These are phyloP conservation scores for Erysiphe pulchra DNA, from an alignment of 2,329 filamentous ascomycete species.

Conservation along the genomic window DNA sequence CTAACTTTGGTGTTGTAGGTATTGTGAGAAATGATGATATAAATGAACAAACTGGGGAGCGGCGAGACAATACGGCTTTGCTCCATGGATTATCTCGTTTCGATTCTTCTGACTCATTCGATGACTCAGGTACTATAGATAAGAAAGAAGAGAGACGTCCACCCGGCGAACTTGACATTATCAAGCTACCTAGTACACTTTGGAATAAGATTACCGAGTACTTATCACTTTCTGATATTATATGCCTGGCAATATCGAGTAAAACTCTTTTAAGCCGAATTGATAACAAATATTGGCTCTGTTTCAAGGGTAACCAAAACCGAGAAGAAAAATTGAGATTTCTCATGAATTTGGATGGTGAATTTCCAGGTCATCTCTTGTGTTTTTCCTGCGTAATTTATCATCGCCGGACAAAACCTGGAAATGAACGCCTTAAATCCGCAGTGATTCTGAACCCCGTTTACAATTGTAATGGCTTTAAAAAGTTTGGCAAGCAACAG, in stretches of 20 bases:
- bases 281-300: constrained; percentile 16
- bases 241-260: constrained; percentile 22
- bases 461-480: constrained; percentile 26
- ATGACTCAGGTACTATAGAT: neutral
- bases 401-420: constrained; percentile 25
- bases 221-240: constrained; percentile 20
- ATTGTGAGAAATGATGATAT: neutral
- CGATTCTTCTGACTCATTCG: constrained; percentile 9
- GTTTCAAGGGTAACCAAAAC: constrained; percentile 18
- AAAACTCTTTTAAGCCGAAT: constrained; percentile 20
- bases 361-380: constrained; percentile 27
- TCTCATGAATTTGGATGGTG: constrained; percentile 22
- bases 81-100: constrained; percentile 11
- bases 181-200: constrained; percentile 18
- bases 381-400: constrained; percentile 31
- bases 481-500: constrained; percentile 19
- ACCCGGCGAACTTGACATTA: constrained; percentile 18
- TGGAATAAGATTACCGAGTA: constrained; percentile 20
- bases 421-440: constrained; percentile 25
- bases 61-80: constrained; percentile 11
- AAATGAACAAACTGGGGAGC: constrained; percentile 12
- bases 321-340: constrained; percentile 22
- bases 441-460: constrained; percentile 27
- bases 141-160: constrained; percentile 4
- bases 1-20: neutral